These are phyloP conservation scores for Luzula sylvatica DNA, from an alignment of 176 grass and related monocot species.

Conservation along the genomic window DNA sequence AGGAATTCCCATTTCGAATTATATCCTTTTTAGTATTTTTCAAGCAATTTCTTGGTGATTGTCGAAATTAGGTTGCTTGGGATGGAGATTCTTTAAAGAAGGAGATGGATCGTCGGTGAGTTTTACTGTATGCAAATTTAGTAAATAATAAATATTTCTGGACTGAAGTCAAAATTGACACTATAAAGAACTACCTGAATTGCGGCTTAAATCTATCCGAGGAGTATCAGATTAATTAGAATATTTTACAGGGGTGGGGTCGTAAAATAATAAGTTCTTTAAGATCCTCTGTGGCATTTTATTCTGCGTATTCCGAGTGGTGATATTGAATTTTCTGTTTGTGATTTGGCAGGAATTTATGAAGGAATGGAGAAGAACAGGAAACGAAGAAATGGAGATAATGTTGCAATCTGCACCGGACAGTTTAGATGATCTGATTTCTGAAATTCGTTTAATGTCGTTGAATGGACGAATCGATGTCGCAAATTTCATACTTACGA, in stretches of 20 bases:
- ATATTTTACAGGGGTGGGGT: not conserved
- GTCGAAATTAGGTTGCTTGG: conserved; percentile 45
- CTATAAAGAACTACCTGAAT: conserved; percentile 5
- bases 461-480: conserved; percentile 48
- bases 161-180: conserved; percentile 11
- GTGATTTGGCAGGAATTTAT: conserved; percentile 38
- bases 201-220: conserved; percentile 14
- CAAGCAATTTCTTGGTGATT: not conserved
- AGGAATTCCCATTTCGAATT: not conserved
- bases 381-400: conserved; percentile 36
- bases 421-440: conserved; percentile 50
- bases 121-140: no score
- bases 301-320: not conserved
- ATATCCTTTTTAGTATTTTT: no score
- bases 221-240: conserved; percentile 13
- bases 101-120: conserved; percentile 65
- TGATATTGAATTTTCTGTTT: not conserved
- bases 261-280: not conserved
- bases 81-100: conserved; percentile 52
- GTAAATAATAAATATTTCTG: conserved; percentile 4
- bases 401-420: conserved; percentile 65
- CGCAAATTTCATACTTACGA: conserved; percentile 27
- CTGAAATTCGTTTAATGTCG: conserved; percentile 49
- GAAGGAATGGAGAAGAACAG: conserved; percentile 52
- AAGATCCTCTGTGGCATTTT: not conserved